Evolutionary conservation across 257 asterid genomes (phyloP), one percentile per base, ranked within the genome.

Genomic region (Sherardia arvensis): DNA sequence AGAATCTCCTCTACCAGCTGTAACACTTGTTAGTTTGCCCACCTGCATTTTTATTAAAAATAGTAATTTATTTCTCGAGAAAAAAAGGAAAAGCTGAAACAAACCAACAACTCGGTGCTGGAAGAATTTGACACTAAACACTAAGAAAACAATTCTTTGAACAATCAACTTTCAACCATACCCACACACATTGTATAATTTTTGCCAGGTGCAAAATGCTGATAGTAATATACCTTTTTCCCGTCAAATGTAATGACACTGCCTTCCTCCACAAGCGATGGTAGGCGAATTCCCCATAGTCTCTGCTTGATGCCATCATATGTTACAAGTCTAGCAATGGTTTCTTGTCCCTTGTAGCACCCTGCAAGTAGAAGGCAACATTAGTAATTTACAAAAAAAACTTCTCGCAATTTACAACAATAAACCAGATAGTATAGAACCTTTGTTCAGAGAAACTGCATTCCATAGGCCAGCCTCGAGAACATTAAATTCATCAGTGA

Each of bases 321-420:
- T 7, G 99, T 89, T 69, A 92, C 84, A 48, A 92, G 97, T 76
- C 97, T 87, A 62, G 99, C 62, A 79, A 92, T 89, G 79, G 98
- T 92, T 77, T 92, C 98, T 75, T 92, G 97, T 40, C 98, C 98
- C 79, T 88, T 92, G 54, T 92, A 92, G 76, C 98, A 88, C 66
- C 98, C 97, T 92, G 87, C 33, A 68, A 69, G 45, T 66, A 57
- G 61, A n/a, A n/a, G 63, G 65, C 47, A 59, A 69, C 60, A 62
- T 74, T 51, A 64, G 60, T 11, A 43, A 8, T 15, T 30, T 10
- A 56, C 53, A 6, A 27, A 29, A 17, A 36, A 18, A 43, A 43
- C 8, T 38, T 2, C 51, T 43, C 51, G 0, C 12, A 25, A 34
- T 36, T 61, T 61, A 66, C 51, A 68, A 28, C n/a, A 66, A 62